A percentile compares a stretch with the other conserved stretches of the same genome.
Conservation (phyloP, 2,329 filamentous ascomycete species). For the Talaromyces sp. region DNA sequence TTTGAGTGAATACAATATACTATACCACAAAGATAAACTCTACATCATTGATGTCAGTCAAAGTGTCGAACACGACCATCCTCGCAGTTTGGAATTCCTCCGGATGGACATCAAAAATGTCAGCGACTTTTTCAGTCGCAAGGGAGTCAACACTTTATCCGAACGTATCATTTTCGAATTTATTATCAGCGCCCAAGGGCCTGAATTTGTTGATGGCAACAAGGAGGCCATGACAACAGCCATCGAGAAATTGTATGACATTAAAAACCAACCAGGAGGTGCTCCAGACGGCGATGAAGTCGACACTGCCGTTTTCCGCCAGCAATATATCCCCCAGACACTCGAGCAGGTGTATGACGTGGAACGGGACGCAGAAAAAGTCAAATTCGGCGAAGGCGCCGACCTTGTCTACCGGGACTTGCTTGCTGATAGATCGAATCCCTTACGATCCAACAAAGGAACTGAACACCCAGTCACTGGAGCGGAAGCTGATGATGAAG, state of each 20-base stretch:
- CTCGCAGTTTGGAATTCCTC: conserved; percentile 84
- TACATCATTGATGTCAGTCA: conserved; percentile 98
- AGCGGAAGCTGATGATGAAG: conserved; percentile 31
- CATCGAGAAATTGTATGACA: conserved; percentile 64
- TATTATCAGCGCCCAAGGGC: conserved; percentile 61
- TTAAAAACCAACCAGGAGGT: conserved; percentile 46
- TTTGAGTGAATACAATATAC: conserved; percentile 95
- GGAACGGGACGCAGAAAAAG: conserved; percentile 78
- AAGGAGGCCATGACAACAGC: conserved; percentile 56
- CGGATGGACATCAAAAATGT: conserved; percentile 99
- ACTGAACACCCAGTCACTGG: not conserved
- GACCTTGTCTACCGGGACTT: conserved; percentile 83
- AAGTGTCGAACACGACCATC: conserved; percentile 95
- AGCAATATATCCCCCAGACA: conserved; percentile 95
- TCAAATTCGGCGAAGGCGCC: conserved; percentile 70
- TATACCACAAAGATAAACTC: conserved; percentile 77
- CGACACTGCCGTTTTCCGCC: conserved; percentile 87
- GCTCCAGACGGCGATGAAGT: conserved; percentile 60
- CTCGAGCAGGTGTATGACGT: conserved; percentile 95
- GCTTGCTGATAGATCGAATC: conserved; percentile 57
- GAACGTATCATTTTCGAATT: conserved; percentile 83
- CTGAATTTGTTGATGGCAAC: conserved; percentile 23
- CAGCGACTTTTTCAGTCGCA: conserved; percentile 82
- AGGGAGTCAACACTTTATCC: conserved; percentile 74
- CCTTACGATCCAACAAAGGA: conserved; percentile 22